These are phyloP conservation scores for Phoma sp. DNA, from an alignment of 2,329 filamentous ascomycete genomes.

Conservation along the genomic window DNA sequence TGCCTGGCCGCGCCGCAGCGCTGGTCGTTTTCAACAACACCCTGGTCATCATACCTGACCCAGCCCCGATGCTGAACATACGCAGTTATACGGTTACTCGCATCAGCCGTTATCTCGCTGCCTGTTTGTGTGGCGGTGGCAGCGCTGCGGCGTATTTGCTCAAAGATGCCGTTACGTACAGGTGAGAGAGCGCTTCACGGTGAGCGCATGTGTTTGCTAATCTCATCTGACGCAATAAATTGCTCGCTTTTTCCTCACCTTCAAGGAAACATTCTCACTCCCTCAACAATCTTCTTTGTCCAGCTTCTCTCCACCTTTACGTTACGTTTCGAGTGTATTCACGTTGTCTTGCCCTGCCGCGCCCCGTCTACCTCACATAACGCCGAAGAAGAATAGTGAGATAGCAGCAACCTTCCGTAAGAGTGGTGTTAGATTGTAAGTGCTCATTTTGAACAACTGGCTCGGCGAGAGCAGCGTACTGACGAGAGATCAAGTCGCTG, in stretches of 20 bases:
- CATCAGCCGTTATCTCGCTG: background rate
- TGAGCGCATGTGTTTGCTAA: constrained; percentile 7
- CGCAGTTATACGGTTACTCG: background rate
- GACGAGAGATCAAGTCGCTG: background rate
- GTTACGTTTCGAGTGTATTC: no score
- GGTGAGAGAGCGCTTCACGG: background rate
- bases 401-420: no score
- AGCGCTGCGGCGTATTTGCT: background rate
- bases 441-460: background rate
- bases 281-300: background rate
- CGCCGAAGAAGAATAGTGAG: no score
- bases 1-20: constrained; percentile 5
- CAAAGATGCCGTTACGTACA: background rate
- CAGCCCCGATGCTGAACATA: no score
- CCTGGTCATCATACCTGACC: background rate
- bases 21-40: constrained; percentile 1
- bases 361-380: no score
- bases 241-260: background rate
- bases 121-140: background rate
- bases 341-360: no score
- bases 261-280: background rate
- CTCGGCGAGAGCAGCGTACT: background rate
- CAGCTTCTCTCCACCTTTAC: no score
- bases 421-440: background rate
- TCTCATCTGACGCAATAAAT: background rate